These are phyloP conservation scores for Hymenochaete sp. DNA, from an alignment of 1,284 basidiomycete genomes.

Conservation along the genomic window DNA sequence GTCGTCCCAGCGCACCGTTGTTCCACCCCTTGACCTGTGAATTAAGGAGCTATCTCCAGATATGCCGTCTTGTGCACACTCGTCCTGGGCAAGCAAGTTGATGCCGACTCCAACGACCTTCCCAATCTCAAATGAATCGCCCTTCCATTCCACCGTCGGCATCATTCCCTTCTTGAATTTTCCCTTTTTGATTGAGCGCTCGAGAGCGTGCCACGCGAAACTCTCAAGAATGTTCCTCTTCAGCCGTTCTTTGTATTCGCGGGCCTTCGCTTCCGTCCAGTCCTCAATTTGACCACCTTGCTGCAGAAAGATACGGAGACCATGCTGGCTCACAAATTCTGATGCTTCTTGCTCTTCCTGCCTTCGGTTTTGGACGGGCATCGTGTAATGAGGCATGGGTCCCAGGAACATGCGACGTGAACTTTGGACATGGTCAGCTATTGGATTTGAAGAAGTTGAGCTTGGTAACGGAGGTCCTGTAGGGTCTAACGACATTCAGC, in stretches of 20 bases:
- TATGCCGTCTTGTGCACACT: background rate
- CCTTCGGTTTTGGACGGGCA: conserved; percentile 24
- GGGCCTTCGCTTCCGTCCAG: conserved; percentile 53
- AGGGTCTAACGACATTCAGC: background rate
- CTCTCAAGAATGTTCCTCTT: conserved; percentile 53
- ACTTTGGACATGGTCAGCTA: conserved; percentile 20
- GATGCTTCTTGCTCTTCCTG: conserved; percentile 25
- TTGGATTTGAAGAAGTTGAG: background rate
- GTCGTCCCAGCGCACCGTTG: conserved; percentile 12
- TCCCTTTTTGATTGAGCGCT: conserved; percentile 47
- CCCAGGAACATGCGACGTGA: conserved; percentile 35
- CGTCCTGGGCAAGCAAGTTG: conserved; percentile 30
- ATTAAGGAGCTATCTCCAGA: background rate
- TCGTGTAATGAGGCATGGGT: conserved; percentile 45
- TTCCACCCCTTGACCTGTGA: conserved; percentile 2
- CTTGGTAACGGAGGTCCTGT: background rate
- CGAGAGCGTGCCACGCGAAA: conserved; percentile 21
- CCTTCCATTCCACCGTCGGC: conserved; percentile 47
- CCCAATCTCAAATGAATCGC: conserved; percentile 67
- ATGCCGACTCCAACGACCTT: conserved; percentile 45
- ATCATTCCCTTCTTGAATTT: conserved; percentile 28
- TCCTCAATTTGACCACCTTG: conserved; percentile 54
- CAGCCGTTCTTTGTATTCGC: conserved; percentile 46
- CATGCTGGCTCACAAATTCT: conserved; percentile 46
- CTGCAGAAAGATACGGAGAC: conserved; percentile 52